Evolutionary conservation across 768 basidiomycete genomes (phyloP).

Genomic region (Amyloporia xantha): DNA sequence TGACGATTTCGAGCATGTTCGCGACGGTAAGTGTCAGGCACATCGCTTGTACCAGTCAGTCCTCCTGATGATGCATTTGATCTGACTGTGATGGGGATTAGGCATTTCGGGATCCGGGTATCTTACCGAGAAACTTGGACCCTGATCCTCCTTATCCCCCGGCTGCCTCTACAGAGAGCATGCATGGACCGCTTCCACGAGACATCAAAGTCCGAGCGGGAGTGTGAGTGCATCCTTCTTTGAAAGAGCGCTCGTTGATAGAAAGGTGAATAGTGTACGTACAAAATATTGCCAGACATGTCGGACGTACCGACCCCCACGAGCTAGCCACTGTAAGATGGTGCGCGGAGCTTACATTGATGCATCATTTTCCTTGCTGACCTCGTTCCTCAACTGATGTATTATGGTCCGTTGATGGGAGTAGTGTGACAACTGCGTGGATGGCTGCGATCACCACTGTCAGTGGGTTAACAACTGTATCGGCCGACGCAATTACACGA

Average conservation of each 20-base stretch:
- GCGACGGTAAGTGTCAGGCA: slow-evolving; percentile 52
- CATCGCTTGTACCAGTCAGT: slow-evolving; percentile 1
- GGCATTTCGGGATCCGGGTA: slow-evolving; percentile 83
- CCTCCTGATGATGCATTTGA: not conserved
- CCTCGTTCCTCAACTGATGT: no score
- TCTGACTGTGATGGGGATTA: slow-evolving; percentile 19
- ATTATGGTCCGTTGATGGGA: no score
- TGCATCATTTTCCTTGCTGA: no score
- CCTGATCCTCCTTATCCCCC: slow-evolving; percentile 74
- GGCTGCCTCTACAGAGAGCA: slow-evolving; percentile 52
- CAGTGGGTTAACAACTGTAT: slow-evolving; percentile 95
- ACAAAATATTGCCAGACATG: slow-evolving; percentile 95
- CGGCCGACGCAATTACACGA: slow-evolving; percentile 89
- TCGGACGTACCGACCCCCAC: slow-evolving; percentile 84
- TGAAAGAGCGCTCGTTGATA: no score
- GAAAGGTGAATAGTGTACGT: slow-evolving; percentile 68
- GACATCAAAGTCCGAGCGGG: slow-evolving; percentile 76
- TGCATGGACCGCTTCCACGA: slow-evolving; percentile 65
- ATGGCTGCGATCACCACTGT: slow-evolving; percentile 90
- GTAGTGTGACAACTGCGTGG: slow-evolving; percentile 96
- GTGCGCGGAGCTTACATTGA: no score
- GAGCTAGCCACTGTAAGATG: slow-evolving; percentile 95
- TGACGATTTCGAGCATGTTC: slow-evolving; percentile 73
- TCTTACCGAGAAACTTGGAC: slow-evolving; percentile 84
- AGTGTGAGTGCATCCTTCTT: slow-evolving; percentile 53